These are phyloP conservation scores for Penicillium sp. DNA, from an alignment of 2,329 filamentous ascomycete species.

Conservation along the genomic window DNA sequence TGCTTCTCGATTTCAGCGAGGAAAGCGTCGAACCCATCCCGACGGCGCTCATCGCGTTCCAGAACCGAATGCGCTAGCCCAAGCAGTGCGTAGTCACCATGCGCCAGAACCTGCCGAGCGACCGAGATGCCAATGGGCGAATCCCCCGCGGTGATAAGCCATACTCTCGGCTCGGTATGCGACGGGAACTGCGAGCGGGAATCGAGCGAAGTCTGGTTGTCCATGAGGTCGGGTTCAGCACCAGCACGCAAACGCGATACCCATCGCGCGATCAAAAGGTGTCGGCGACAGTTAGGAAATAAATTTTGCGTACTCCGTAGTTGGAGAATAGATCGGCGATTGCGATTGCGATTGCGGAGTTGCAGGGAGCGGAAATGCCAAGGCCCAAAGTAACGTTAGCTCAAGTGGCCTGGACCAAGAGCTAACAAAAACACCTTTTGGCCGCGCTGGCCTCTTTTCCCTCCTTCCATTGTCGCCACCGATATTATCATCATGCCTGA, in stretches of 20 bases:
- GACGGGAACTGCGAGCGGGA: slow-evolving; percentile 51
- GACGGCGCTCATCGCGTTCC: slow-evolving; percentile 66
- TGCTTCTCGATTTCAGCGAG: slow-evolving; percentile 58
- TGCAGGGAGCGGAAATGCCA: slow-evolving; percentile 12
- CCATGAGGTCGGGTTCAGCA: slow-evolving; percentile 28
- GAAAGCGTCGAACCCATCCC: slow-evolving; percentile 73
- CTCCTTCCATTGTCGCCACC: slow-evolving; percentile 11
- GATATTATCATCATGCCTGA: slow-evolving; percentile 40
- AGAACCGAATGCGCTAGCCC: slow-evolving; percentile 76
- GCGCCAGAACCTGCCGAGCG: slow-evolving; percentile 73
- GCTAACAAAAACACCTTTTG: slow-evolving; percentile 5
- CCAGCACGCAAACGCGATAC: slow-evolving; percentile 23
- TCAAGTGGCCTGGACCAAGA: slow-evolving; percentile 6
- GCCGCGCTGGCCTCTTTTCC: slow-evolving; percentile 12
- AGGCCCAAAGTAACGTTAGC: slow-evolving; percentile 10
- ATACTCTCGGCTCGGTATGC: slow-evolving; percentile 70
- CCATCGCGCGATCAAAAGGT: slow-evolving; percentile 24
- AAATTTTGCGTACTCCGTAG: not conserved
- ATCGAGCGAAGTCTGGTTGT: slow-evolving; percentile 33
- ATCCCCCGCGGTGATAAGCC: slow-evolving; percentile 84
- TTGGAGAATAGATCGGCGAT: not conserved
- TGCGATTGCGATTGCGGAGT: slow-evolving; percentile 8
- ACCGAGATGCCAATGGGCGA: slow-evolving; percentile 81
- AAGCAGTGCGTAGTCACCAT: slow-evolving; percentile 85
- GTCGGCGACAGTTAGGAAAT: slow-evolving; percentile 2